Base-by-base conservation (phyloP, 441 rosid species). In the Jatropha podagrica region DNA sequence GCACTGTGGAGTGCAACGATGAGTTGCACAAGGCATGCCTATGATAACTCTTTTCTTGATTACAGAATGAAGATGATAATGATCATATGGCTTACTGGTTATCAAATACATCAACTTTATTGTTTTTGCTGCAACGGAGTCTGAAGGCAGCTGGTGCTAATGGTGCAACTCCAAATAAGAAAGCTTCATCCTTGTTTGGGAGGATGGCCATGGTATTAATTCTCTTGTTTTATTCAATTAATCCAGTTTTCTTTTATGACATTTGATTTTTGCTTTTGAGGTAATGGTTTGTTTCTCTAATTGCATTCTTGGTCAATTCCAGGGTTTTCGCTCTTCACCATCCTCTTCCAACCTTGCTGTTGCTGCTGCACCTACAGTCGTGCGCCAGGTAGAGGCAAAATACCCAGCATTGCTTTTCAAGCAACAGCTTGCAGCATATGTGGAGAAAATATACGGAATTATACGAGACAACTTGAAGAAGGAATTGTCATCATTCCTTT, bases 381-480 rank as follows among this genome's bases (percentile, higher is more conserved):
- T 92, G 69, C 91, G 92, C 67, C 95, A 92, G 13, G 97, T 96
- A 56, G 99, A 96, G 82, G 98, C 99, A 32, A 96, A 93, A 81
- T 94, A 96, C 77, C 98, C 99, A 48, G 99, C 99, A 77, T 86
- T 97, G 88, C 98, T 97, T 82, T 97, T 97, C 85, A 92, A 88
- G 83, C 97, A 97, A 84, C 99, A 97, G 82, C 94, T 97, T 68
- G 97, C 99, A 10, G 98, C 98, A 17, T 97, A 93, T 72, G 96
- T 97, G 75, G 98, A 97, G 89, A 97, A 93, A 82, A 94, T 94
- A 67, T 97, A 91, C 77, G 99, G 99, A 82, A 97, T 96, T 78
- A 92, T 96, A 81, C 89, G 99, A 71, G 99, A 96, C 86, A 97
- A 94, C 87, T 83, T 92, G 86, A 97, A 97, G 87, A 93, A 88